A percentile compares a stretch with the other conserved stretches of the same genome.
Evolutionary conservation across 441 rosid species (phyloP).

Genomic region (Populus trichocarpa): DNA sequence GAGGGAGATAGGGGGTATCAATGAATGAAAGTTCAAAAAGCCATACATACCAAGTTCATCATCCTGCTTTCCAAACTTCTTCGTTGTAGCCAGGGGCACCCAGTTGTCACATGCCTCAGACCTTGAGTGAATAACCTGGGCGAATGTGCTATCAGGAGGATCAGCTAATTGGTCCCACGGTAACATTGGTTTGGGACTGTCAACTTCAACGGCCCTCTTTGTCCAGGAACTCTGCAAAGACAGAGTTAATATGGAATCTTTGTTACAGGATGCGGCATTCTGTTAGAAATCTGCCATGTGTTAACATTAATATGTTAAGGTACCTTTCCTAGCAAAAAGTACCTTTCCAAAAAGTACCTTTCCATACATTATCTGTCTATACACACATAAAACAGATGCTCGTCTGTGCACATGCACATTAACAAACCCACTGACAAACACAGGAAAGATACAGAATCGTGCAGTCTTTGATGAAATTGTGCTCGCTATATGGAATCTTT

Average conservation of each 20-base stretch:
- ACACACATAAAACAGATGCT: not conserved
- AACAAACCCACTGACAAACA: not conserved
- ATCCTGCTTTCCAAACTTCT: slow-evolving; percentile 14
- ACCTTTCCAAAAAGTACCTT: not conserved
- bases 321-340: not conserved
- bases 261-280: not conserved
- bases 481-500: not conserved
- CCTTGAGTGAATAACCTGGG: slow-evolving; percentile 33
- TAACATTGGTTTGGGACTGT: slow-evolving; percentile 29
- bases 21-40: slow-evolving; percentile 10
- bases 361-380: not conserved
- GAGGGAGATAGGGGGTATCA: not conserved
- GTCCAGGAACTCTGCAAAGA: slow-evolving; percentile 50
- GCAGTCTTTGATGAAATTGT: not conserved
- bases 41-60: slow-evolving; percentile 30
- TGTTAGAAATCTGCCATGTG: not conserved
- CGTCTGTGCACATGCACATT: not conserved
- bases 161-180: slow-evolving; percentile 25
- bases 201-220: slow-evolving; percentile 32
- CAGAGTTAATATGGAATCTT: not conserved
- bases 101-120: slow-evolving; percentile 29
- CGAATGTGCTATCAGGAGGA: slow-evolving; percentile 36
- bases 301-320: not conserved
- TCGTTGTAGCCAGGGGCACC: slow-evolving; percentile 18
- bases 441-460: not conserved